These are phyloP conservation scores for Rhypophila decipiens DNA, from an alignment of 495 filamentous ascomycete species.

Conservation along the genomic window DNA sequence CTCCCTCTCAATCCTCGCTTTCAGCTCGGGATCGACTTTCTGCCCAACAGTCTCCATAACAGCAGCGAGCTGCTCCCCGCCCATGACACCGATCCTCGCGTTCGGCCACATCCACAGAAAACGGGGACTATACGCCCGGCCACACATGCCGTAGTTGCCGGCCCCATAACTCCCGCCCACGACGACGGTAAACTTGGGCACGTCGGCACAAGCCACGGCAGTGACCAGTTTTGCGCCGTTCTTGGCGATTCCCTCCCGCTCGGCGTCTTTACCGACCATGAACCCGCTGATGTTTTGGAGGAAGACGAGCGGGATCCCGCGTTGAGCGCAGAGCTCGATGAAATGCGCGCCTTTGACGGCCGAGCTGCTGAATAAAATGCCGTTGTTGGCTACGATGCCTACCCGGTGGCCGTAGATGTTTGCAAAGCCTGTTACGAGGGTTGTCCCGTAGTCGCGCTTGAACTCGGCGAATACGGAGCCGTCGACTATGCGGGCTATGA, in stretches of 20 bases:
- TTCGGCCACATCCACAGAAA: constrained; percentile 99
- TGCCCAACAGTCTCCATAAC: constrained; percentile 96
- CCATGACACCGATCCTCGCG: constrained; percentile 93
- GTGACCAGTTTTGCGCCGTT: constrained; percentile 97
- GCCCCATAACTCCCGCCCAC: constrained; percentile 84
- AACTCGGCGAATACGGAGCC: constrained; percentile 88
- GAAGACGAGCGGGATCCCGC: constrained; percentile 84
- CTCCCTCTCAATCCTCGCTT: constrained; percentile 80
- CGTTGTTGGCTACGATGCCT: constrained; percentile 94
- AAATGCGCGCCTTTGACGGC: constrained; percentile 95
- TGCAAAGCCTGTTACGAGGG: constrained; percentile 89
- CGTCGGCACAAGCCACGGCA: constrained; percentile 88
- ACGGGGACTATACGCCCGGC: constrained; percentile 85
- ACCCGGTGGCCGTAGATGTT: constrained; percentile 85
- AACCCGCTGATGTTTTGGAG: constrained; percentile 96
- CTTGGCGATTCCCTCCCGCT: constrained; percentile 93
- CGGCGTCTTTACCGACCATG: constrained; percentile 93
- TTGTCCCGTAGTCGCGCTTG: constrained; percentile 86
- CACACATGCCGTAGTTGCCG: constrained; percentile 69
- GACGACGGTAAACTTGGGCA: constrained; percentile 95
- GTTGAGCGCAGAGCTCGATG: constrained; percentile 92
- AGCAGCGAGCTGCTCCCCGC: constrained; percentile 79
- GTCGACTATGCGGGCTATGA: constrained; percentile 93
- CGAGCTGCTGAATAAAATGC: constrained; percentile 89
- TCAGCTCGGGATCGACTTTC: constrained; percentile 72